A percentile compares a stretch with the other conserved stretches of the same genome.
Conservation (phyloP, 2,329 filamentous ascomycete genomes). For the Colletotrichum caudatum region DNA sequence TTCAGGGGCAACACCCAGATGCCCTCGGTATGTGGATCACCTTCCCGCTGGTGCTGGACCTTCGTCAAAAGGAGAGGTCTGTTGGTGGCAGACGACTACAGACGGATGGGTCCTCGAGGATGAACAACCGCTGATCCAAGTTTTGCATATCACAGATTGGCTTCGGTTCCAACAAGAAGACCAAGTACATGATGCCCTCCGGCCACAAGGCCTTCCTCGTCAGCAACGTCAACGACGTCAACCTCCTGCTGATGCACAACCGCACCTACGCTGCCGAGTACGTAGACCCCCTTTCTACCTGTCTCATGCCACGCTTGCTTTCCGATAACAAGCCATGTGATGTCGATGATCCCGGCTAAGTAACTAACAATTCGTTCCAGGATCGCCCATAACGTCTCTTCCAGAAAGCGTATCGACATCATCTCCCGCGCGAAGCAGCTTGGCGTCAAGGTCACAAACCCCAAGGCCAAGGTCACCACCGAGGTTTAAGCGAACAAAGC, state of each 20-base stretch:
- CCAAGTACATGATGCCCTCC: constrained; percentile 97
- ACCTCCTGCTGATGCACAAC: constrained; percentile 99
- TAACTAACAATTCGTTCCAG: constrained; percentile 60
- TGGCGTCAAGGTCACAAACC: constrained; percentile 99
- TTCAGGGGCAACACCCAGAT: constrained; percentile 97
- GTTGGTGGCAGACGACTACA: constrained; percentile 38
- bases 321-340: neutral
- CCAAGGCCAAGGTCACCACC: constrained; percentile 98
- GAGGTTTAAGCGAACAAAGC: constrained; percentile 73
- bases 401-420: constrained; percentile 98
- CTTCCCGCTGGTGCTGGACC: neutral
- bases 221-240: constrained; percentile 94
- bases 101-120: neutral
- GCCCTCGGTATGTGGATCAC: constrained; percentile 85
- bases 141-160: constrained; percentile 76
- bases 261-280: constrained; percentile 99
- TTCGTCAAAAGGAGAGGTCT: constrained; percentile 27
- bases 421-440: constrained; percentile 97
- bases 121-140: constrained; percentile 26
- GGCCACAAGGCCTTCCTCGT: constrained; percentile 99
- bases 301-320: neutral
- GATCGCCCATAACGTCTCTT: constrained; percentile 98
- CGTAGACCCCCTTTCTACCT: constrained; percentile 54
- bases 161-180: constrained; percentile 99
- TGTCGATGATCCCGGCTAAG: neutral